phyloP scores from a whole-genome alignment of 371 early-diverging fungal genomes.

The Gilbertella persicaria region DNA sequence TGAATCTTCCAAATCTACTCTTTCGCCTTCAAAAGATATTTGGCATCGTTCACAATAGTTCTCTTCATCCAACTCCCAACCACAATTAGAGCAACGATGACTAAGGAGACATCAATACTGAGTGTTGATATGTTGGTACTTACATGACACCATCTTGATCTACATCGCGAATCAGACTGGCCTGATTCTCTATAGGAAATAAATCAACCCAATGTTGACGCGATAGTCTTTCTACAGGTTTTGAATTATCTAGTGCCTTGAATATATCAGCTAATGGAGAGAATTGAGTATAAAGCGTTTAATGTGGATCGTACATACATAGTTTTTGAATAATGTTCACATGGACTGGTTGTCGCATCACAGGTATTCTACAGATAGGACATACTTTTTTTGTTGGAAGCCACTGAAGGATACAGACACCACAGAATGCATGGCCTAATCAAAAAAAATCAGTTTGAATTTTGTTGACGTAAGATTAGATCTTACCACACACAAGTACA shows the following conservation, averaged over 20 bases:
- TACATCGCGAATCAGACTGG: not conserved
- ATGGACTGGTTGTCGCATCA: not conserved
- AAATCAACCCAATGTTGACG: not conserved
- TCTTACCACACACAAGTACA: not conserved
- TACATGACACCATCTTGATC: not conserved
- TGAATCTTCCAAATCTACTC: not conserved
- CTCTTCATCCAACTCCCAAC: not conserved
- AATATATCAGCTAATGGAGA: not conserved
- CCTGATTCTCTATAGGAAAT: not conserved
- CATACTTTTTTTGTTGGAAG: not conserved
- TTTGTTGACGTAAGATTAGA: too few relatives aligned
- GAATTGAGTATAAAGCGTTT: too few relatives aligned
- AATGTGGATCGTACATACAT: not conserved
- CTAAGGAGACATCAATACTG: not conserved
- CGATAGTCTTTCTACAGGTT: not conserved
- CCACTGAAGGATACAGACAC: not conserved
- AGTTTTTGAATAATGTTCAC: not conserved
- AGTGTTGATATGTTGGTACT: not conserved
- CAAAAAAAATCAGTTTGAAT: too few relatives aligned
- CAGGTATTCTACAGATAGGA: not conserved
- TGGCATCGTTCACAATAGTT: not conserved
- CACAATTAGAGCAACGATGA: not conserved
- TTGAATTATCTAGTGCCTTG: not conserved
- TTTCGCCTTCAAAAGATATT: not conserved
- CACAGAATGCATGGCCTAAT: not conserved